Conservation (phyloP, 805 yeast genomes). For the Candida silvicultrix region DNA sequence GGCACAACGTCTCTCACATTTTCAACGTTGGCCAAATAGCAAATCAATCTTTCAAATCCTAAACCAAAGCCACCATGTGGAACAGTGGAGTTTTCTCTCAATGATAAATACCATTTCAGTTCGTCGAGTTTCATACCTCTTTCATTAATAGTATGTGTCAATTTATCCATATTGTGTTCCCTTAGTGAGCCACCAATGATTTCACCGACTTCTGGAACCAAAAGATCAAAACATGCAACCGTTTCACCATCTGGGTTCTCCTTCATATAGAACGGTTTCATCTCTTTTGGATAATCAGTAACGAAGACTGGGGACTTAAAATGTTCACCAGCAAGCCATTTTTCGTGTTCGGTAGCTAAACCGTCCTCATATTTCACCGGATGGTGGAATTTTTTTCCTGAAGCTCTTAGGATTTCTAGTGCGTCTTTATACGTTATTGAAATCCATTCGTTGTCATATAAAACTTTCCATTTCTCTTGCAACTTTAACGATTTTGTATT, state of each 20-base stretch:
- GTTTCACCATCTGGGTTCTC: conserved; percentile 41
- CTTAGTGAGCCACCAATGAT: conserved; percentile 92
- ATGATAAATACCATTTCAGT: conserved; percentile 74
- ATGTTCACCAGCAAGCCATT: conserved; percentile 71
- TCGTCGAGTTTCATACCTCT: conserved; percentile 49
- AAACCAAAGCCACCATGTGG: conserved; percentile 98
- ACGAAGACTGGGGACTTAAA: conserved; percentile 78
- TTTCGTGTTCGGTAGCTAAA: conserved; percentile 82
- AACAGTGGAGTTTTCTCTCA: conserved; percentile 70
- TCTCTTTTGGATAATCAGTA: conserved; percentile 73
- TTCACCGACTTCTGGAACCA: conserved; percentile 91
- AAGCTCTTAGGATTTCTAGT: conserved; percentile 38
- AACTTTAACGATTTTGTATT: conserved; percentile 26
- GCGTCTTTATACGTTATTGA: conserved; percentile 75
- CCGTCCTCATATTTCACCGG: conserved; percentile 65
- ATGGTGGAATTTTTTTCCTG: conserved; percentile 30
- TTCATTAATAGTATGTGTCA: conserved; percentile 42
- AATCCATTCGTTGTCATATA: conserved; percentile 54
- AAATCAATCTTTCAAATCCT: conserved; percentile 83
- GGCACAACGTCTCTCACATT: conserved; percentile 85
- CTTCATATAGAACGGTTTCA: conserved; percentile 93
- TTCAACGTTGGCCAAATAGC: conserved; percentile 65
- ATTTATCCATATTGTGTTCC: conserved; percentile 51
- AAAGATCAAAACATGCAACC: conserved; percentile 84
- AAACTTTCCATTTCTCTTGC: conserved; percentile 48